Evolutionary conservation across 2,329 filamentous ascomycete species (phyloP).

Genomic region (Monilinia aucupariae): DNA sequence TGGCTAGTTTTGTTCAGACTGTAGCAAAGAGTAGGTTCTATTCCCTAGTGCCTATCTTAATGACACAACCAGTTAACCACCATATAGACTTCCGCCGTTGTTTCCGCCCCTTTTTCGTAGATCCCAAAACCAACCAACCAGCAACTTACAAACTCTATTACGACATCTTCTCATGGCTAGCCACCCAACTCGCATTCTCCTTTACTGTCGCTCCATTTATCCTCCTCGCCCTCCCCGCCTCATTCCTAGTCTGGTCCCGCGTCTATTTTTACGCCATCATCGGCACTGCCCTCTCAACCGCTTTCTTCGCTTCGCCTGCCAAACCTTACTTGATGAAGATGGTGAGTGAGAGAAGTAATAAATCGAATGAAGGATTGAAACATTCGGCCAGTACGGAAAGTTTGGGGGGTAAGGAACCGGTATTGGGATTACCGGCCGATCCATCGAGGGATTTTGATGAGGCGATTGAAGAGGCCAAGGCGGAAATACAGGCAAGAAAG

Average conservation of each 20-base stretch:
- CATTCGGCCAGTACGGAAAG: conserved; percentile 54
- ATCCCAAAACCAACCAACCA: conserved; percentile 64
- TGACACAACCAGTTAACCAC: not conserved
- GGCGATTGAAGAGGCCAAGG: conserved; percentile 48
- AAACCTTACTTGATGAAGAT: conserved; percentile 54
- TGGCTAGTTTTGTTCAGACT: conserved; percentile 88
- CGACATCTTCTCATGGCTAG: conserved; percentile 68
- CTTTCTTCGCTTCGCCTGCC: conserved; percentile 74
- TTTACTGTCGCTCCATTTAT: conserved; percentile 84
- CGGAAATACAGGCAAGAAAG: conserved; percentile 40
- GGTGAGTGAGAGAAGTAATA: conserved; percentile 53
- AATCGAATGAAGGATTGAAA: conserved; percentile 37
- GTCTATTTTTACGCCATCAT: conserved; percentile 85
- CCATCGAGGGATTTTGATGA: conserved; percentile 66
- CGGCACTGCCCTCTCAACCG: conserved; percentile 58
- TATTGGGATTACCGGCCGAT: conserved; percentile 75
- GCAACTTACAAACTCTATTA: conserved; percentile 77
- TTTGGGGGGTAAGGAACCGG: conserved; percentile 51
- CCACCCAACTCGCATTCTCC: conserved; percentile 76
- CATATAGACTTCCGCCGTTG: conserved; percentile 75
- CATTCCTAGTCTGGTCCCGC: conserved; percentile 70
- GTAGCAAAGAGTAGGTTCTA: conserved; percentile 76
- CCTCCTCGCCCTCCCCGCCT: conserved; percentile 66
- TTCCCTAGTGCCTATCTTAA: not conserved
- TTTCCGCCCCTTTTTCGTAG: conserved; percentile 87